A percentile compares a stretch with the other conserved stretches of the same genome.
Evolutionary conservation across 805 yeast species (phyloP).

Genomic region (Metschnikowia reukaufii): DNA sequence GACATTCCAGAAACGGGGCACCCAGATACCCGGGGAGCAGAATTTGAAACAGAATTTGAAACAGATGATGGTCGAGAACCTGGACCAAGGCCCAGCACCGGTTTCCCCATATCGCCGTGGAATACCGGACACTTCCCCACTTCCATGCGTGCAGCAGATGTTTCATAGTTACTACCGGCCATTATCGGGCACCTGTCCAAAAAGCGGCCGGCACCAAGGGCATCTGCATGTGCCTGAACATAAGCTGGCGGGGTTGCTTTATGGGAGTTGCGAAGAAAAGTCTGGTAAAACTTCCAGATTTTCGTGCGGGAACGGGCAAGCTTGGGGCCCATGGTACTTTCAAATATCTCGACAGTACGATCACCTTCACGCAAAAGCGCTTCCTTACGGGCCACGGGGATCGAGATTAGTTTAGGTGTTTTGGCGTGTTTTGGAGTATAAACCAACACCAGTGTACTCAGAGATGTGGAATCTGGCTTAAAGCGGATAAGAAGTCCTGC

Average conservation of each 20-base stretch:
- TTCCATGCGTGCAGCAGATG: constrained; percentile 19
- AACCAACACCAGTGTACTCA: background rate
- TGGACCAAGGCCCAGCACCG: background rate
- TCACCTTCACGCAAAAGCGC: constrained; percentile 17
- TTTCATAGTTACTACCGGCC: constrained; percentile 32
- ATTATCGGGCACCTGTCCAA: constrained; percentile 20
- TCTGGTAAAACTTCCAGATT: constrained; percentile 42
- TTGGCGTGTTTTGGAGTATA: background rate
- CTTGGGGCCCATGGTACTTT: constrained; percentile 8
- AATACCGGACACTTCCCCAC: constrained; percentile 21
- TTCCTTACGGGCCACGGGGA: constrained; percentile 14
- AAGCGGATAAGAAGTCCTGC: constrained; percentile 35
- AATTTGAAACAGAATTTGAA: background rate
- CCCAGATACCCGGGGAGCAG: background rate
- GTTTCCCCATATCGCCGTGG: background rate
- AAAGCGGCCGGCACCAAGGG: constrained; percentile 17
- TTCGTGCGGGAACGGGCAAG: constrained; percentile 19
- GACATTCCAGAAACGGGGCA: constrained; percentile 3
- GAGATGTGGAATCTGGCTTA: constrained; percentile 11
- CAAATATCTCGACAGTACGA: constrained; percentile 15
- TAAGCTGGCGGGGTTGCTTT: constrained; percentile 30
- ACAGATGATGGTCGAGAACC: too few relatives aligned
- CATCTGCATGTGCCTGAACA: constrained; percentile 27
- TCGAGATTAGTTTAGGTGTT: background rate
- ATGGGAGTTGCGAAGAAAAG: constrained; percentile 33